A percentile compares a stretch with the other conserved stretches of the same genome.
phyloP scores from a whole-genome alignment of 805 yeast genomes.

The Yarrowia sp. region DNA sequence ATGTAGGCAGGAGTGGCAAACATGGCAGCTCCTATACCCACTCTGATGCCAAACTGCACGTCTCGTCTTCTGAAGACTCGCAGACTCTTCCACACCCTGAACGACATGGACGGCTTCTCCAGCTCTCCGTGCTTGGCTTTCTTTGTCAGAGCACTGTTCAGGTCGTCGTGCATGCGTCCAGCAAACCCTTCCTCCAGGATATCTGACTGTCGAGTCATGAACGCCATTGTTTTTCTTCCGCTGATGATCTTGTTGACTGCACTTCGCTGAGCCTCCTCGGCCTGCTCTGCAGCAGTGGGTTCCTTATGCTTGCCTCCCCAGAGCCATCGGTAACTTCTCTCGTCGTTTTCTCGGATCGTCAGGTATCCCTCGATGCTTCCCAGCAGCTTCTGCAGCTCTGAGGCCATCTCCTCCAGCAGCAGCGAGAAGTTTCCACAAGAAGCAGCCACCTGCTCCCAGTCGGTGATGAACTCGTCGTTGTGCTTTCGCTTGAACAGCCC shows the following conservation, averaged over 20 bases:
- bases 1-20: slow-evolving; percentile 67
- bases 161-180: slow-evolving; percentile 21
- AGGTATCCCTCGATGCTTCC: slow-evolving; percentile 43
- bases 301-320: slow-evolving; percentile 31
- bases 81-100: slow-evolving; percentile 42
- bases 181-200: slow-evolving; percentile 23
- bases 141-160: slow-evolving; percentile 2
- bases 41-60: slow-evolving; percentile 74
- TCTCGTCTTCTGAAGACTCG: slow-evolving; percentile 60
- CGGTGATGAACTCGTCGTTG: slow-evolving; percentile 45
- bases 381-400: slow-evolving; percentile 52
- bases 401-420: slow-evolving; percentile 59
- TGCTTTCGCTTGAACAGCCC: slow-evolving; percentile 47
- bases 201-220: slow-evolving; percentile 16
- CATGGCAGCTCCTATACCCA: slow-evolving; percentile 70
- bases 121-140: slow-evolving; percentile 20
- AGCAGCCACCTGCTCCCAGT: slow-evolving; percentile 80
- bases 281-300: neutral
- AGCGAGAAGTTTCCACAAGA: slow-evolving; percentile 78
- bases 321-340: slow-evolving; percentile 51
- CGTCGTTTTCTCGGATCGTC: slow-evolving; percentile 12
- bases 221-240: slow-evolving; percentile 12
- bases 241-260: slow-evolving; percentile 14
- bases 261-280: neutral
- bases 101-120: slow-evolving; percentile 30